Base-by-base conservation (phyloP, 345 rosid genomes). In the Arabidopsis suecica region DNA sequence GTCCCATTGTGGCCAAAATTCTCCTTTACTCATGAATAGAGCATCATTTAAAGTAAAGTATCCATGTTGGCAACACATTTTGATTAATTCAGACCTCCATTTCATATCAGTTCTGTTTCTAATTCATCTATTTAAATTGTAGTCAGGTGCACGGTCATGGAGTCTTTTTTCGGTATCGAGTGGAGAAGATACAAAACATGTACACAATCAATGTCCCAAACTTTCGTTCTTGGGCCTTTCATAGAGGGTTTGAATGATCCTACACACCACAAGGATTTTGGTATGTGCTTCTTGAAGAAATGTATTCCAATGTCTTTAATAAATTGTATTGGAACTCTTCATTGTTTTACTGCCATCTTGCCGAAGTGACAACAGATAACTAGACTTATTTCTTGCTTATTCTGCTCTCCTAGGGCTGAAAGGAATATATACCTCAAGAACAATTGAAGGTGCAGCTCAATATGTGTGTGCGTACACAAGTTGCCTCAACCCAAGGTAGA, bases 91-190 rank as follows among this genome's bases (percentile, higher is more conserved):
- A 63, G 38, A 71, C 38, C 50, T 71, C 7, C 54, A 37, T 20
- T 56, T 56, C 48, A 33, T 40, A 50, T 78, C 40, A 40, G 14
- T 57, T 47, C 6, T 45, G 1, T 25, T 56, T 51, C 47, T 78
- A 22, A 65, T 30, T 56, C 69, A 54, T 80, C 80, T 78, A 20
- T 64, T 61, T 70, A 9, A 49, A 57, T 48, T 84, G 85, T 91
- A 94, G 98, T 94, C 73, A 88, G 98, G 86, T 87, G 97, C 91
- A 84, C 91, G 82, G 84, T 91, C 79, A 81, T 94, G 96, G 89
- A 91, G 74, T 94, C 96, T 9, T 94, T 94, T 86, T 63, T 88
- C 82, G 87, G 86, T 48, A 84, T 94, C 6, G 84, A 88, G 42
- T 94, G 97, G 97, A 78, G 22, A 72, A 86, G 74, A 40, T 86